phyloP scores from a whole-genome alignment of 345 rosid species.

The thale cress (Arabidopsis thaliana) region DNA sequence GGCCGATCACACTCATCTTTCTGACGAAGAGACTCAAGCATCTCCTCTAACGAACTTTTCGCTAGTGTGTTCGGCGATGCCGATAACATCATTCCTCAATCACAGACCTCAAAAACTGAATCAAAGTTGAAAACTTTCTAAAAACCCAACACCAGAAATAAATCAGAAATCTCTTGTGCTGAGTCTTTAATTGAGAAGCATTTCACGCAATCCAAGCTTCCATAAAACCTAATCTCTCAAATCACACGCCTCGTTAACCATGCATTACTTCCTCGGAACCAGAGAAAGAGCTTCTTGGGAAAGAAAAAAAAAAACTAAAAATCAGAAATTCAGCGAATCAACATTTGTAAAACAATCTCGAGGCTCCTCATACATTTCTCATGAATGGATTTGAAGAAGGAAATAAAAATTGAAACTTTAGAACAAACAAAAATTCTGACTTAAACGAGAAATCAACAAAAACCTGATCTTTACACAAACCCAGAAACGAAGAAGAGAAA shows the following conservation, averaged over 20 bases:
- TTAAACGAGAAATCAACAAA: conserved; percentile 36
- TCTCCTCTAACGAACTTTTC: conserved; percentile 96
- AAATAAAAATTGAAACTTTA: background rate
- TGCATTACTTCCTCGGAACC: conserved; percentile 39
- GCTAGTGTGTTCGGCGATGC: conserved; percentile 65
- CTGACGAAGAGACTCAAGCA: conserved; percentile 80
- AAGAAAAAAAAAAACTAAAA: background rate
- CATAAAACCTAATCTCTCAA: conserved; percentile 46
- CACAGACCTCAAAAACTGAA: conserved; percentile 29
- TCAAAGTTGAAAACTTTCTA: background rate
- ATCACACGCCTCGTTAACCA: conserved; percentile 39
- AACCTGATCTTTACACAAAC: conserved; percentile 25
- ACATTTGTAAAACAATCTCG: conserved; percentile 41
- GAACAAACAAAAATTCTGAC: background rate
- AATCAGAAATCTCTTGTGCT: conserved; percentile 2
- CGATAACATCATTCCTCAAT: conserved; percentile 71
- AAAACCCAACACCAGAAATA: conserved; percentile 26
- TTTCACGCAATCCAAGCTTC: conserved; percentile 34
- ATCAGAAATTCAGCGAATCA: conserved; percentile 18
- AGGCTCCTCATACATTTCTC: conserved; percentile 34
- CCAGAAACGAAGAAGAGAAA: conserved; percentile 26
- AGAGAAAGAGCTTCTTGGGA: conserved; percentile 32
- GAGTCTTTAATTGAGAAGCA: conserved; percentile 35
- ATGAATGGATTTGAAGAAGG: background rate
- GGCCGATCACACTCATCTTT: conserved; percentile 72